Base-by-base conservation (phyloP, 2,329 filamentous ascomycete genomes). In the Colletotrichum acutatum region DNA sequence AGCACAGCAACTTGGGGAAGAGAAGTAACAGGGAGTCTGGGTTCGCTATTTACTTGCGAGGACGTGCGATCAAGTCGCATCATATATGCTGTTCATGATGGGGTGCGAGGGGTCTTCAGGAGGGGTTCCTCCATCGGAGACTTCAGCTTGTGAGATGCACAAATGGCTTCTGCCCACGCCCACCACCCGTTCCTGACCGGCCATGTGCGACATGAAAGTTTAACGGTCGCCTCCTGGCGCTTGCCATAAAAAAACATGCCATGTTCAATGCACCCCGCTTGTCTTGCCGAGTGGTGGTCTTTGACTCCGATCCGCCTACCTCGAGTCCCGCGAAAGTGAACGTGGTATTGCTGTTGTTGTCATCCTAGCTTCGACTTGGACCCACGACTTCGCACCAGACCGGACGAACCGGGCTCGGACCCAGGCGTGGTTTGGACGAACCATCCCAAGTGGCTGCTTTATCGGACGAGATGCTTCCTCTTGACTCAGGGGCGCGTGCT, bases 381-480 rank as follows among this genome's bases (percentile, higher is more conserved):
- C 56, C 30, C 68, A 72, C 54, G 34, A 66, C 54, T 67, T 70
- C 28, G 57, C 37, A 59, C 59, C 60, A 66, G 53, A 57, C 60
- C 66, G 66, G 66, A 73, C 66, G 46, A 73, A 58, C 32, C 60
- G 66, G 67, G 46, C 71, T 73, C 67, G 71, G 71, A 71, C 71
- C 37, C 34, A 49, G 56, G 56, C 22, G 30, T 19, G 26, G 30
- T 73, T 71, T 56, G 34, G 49, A 66, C 54, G 71, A 65, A 71
- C 71, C 56, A 61, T 67, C 66, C 60, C 37, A 70, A 66, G 66
- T 73, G 60, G 71, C 71, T 70, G 66, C 61, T 57, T 56, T 60
- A 58, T 72, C 59, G 54, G 60, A 61, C 16, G 54, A 70, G 19
- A 34, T 34, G 52, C 67, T 56, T n/a, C 62, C 70, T 37, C 57